Evolutionary conservation across 306 rosid species (phyloP).

Genomic region (Adenanthera pavonina): DNA sequence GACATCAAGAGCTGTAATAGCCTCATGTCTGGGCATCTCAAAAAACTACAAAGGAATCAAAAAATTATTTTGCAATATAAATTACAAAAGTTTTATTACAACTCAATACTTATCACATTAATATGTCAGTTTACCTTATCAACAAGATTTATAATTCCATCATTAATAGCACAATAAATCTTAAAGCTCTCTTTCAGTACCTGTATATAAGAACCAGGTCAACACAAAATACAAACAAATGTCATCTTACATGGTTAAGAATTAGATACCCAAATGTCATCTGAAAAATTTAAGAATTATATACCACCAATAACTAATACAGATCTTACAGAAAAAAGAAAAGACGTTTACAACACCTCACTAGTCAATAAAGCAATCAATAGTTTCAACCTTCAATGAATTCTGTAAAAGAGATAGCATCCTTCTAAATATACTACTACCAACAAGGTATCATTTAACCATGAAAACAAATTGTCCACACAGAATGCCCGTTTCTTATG

Average conservation of each 20-base stretch:
- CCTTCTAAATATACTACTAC: constrained; percentile 24
- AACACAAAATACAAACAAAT: constrained; percentile 17
- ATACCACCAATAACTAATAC: not conserved
- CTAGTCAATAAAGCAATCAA: constrained; percentile 14
- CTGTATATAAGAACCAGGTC: constrained; percentile 50
- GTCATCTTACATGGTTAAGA: not conserved
- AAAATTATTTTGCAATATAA: constrained; percentile 18
- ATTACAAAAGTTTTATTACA: constrained; percentile 11
- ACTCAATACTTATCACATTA: constrained; percentile 8
- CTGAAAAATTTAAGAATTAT: constrained; percentile 10
- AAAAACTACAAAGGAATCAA: constrained; percentile 66
- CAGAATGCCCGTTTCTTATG: constrained; percentile 13
- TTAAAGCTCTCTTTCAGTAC: constrained; percentile 99
- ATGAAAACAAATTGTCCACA: constrained; percentile 4
- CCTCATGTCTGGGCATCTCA: constrained; percentile 99
- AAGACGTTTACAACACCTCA: not conserved
- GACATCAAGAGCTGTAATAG: constrained; percentile 84
- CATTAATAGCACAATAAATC: constrained; percentile 78
- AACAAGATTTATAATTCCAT: constrained; percentile 97
- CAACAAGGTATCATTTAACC: not conserved
- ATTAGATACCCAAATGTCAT: not conserved
- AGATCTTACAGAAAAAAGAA: constrained; percentile 1
- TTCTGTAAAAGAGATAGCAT: not conserved
- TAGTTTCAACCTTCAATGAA: not conserved
- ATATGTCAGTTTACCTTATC: constrained; percentile 75